A percentile compares a stretch with the other conserved stretches of the same genome.
Conservation (phyloP, 2,329 filamentous ascomycete species). For the Didymellaceae sp. region DNA sequence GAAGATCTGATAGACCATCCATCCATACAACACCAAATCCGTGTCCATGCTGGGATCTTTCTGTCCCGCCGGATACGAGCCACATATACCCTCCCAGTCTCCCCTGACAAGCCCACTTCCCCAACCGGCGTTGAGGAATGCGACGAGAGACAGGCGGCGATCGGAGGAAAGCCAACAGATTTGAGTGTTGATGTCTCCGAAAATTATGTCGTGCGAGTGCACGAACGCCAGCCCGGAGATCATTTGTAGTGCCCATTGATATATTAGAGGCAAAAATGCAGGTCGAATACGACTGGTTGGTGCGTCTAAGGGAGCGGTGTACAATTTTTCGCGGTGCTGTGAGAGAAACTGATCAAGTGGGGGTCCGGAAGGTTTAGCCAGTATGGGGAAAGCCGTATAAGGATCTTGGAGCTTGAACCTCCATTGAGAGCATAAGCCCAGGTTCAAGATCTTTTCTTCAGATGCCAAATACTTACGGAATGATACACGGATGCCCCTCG, state of each 20-base stretch:
- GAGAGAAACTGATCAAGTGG: background rate
- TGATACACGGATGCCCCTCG: too few species aligned
- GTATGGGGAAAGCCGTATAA: constrained; percentile 8
- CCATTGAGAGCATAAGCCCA: too few species aligned
- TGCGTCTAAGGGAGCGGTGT: constrained; percentile 5
- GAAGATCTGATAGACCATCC: constrained; percentile 5
- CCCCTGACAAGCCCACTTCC: background rate
- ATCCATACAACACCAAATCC: constrained; percentile 4
- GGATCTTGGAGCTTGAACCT: constrained; percentile 10
- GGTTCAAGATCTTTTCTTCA: too few species aligned
- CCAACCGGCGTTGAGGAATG: constrained; percentile 6
- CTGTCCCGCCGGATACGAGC: background rate
- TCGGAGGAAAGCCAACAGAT: constrained; percentile 6
- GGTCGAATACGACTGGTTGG: constrained; percentile 1
- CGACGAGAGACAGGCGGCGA: constrained; percentile 1
- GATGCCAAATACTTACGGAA: too few species aligned
- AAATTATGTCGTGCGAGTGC: constrained; percentile 5
- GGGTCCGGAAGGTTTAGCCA: constrained; percentile 1
- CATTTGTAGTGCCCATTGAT: constrained; percentile 9
- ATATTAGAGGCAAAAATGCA: background rate
- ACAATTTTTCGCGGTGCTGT: constrained; percentile 3
- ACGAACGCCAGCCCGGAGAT: constrained; percentile 3
- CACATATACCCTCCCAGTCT: too few species aligned
- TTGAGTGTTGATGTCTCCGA: background rate
- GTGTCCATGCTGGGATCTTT: background rate